Evolutionary conservation across 441 rosid genomes (phyloP).

Genomic region (Aquilaria agallochum): DNA sequence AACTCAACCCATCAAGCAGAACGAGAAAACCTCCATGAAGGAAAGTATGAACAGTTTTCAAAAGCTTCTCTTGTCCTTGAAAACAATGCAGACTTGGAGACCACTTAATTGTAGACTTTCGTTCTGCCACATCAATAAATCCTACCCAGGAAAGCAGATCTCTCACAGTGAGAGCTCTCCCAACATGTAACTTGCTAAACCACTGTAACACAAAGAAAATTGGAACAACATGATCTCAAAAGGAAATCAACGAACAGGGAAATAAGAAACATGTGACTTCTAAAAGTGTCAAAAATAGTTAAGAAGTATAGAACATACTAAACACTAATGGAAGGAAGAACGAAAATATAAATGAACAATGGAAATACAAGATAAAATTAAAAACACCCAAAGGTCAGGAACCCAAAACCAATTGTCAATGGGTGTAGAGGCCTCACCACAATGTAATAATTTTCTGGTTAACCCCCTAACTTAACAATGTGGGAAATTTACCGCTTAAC

Average conservation of each 20-base stretch:
- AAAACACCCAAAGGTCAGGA: too few relatives aligned
- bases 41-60: conserved; percentile 63
- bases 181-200: conserved; percentile 80
- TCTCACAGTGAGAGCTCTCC: conserved; percentile 88
- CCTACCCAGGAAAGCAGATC: conserved; percentile 96
- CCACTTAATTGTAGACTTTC: conserved; percentile 11
- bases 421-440: too few relatives aligned
- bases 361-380: too few relatives aligned
- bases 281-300: conserved; percentile 4
- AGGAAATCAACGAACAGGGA: too few relatives aligned
- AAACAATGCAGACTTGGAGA: too few relatives aligned
- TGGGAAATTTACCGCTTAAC: too few relatives aligned
- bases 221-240: neutral
- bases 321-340: neutral
- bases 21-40: conserved; percentile 95
- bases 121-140: conserved; percentile 55
- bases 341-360: neutral
- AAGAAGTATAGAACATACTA: too few relatives aligned
- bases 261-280: conserved; percentile 15
- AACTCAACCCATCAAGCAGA: conserved; percentile 91
- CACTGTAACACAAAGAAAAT: conserved; percentile 50
- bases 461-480: too few relatives aligned
- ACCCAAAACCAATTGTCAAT: too few relatives aligned
- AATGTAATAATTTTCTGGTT: too few relatives aligned
- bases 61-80: conserved; percentile 3